Evolutionary conservation across 805 yeast genomes (phyloP).

Genomic region (Barnettozyma sucrosica): DNA sequence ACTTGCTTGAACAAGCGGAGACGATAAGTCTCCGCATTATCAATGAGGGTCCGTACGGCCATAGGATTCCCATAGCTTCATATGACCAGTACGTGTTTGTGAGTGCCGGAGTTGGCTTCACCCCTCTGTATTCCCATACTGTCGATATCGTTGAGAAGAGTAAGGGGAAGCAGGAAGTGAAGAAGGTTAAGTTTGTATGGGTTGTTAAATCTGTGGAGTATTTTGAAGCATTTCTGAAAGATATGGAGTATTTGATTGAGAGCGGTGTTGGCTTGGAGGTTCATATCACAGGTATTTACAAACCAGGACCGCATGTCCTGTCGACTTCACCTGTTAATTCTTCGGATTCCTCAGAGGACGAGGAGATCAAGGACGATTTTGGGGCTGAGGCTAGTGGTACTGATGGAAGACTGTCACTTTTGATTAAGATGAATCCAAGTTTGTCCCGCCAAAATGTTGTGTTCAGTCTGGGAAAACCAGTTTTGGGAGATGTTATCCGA

Average conservation of each 20-base stretch:
- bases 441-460: constrained; percentile 1
- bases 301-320: not conserved
- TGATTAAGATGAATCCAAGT: constrained; percentile 1
- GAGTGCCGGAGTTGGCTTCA: constrained; percentile 50
- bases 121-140: constrained; percentile 44
- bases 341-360: not conserved
- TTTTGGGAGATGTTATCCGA: constrained; percentile 7
- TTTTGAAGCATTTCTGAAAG: constrained; percentile 41
- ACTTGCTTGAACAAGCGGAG: constrained; percentile 27
- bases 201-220: constrained; percentile 47
- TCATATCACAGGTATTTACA: constrained; percentile 10
- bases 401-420: not conserved
- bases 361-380: not conserved
- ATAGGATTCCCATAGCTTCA: constrained; percentile 31
- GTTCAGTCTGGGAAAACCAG: constrained; percentile 13
- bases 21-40: constrained; percentile 32
- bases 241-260: constrained; percentile 32
- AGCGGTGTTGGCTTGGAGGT: constrained; percentile 20
- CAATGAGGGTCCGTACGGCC: constrained; percentile 62
- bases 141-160: constrained; percentile 22
- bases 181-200: constrained; percentile 53
- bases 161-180: constrained; percentile 4
- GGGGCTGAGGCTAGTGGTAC: not conserved
- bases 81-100: constrained; percentile 35
- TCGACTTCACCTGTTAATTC: not conserved